Base-by-base conservation (phyloP, 768 basidiomycete species). In the Kwoniella dejecticola region DNA sequence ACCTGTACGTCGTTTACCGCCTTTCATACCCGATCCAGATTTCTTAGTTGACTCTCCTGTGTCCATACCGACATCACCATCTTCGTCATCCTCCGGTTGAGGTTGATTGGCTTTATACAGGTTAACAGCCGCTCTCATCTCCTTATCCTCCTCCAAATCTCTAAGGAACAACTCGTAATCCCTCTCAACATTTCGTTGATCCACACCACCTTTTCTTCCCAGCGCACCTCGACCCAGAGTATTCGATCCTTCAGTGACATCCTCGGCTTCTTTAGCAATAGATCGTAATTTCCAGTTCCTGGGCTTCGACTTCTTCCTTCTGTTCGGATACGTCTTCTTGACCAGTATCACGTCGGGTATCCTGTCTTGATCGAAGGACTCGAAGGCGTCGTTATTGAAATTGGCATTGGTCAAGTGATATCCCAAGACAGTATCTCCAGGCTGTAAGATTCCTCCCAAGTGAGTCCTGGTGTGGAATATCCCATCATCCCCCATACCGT, bases 381-480 rank as follows among this genome's bases (percentile, higher is more conserved):
- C 86, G 72, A 88, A 98, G 57, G 87, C 87, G 60, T 89, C 87
- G 60, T 89, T 90, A 83, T 98, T 99, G 84, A 88, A 96, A 82
- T 99, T 99, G 63, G 88, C 81, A 61, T 89, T 87, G 8, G 88
- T 87, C 62, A 98, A 84, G 79, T 89, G 86, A 82, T 91, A 99
- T 0, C 96, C 96, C 54, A 97, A 81, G 29, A 85, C 94, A 0
- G 92, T 87, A 77, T 98, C 96, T 24, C 96, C 96, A 0, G 96
- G 94, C 74, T 98, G 95, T 19, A 98, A 83, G 68, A 90, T 87
- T 15, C 85, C 89, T 53, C 96, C 96, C 42, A 99, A 87, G 72
- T 99, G 96, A 17, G 96, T 98, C 33, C 95, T 89, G 13, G 95
- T 96, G 80, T 97, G 93, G 81, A 85, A 91, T 63, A 95, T 96